These are phyloP conservation scores for Hapsidospora chrysogenum DNA, from an alignment of 495 filamentous ascomycete species.

Conservation along the genomic window DNA sequence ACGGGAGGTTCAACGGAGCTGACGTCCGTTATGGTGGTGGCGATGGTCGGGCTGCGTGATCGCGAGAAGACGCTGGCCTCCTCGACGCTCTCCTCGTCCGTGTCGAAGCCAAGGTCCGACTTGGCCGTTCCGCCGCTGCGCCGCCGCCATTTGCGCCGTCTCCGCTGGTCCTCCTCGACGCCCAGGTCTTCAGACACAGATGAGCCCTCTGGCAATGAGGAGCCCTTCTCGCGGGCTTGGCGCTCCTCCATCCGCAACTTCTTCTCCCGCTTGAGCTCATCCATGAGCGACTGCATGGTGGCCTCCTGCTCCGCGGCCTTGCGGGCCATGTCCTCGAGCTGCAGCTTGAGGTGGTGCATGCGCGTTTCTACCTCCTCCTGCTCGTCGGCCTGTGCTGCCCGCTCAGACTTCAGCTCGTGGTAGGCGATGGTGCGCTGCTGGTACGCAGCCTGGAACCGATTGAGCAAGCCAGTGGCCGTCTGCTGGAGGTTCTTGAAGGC, in stretches of 20 bases:
- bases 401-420: slow-evolving; percentile 42
- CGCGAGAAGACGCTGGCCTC: slow-evolving; percentile 49
- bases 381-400: slow-evolving; percentile 51
- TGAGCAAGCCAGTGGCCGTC: slow-evolving; percentile 49
- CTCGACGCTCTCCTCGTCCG: slow-evolving; percentile 36
- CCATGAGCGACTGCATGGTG: slow-evolving; percentile 43
- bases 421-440: slow-evolving; percentile 41
- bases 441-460: slow-evolving; percentile 55
- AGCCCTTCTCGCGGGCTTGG: slow-evolving; percentile 16
- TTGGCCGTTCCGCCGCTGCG: slow-evolving; percentile 31
- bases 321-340: slow-evolving; percentile 63
- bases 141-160: slow-evolving; percentile 27
- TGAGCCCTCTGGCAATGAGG: slow-evolving; percentile 7
- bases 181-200: slow-evolving; percentile 32
- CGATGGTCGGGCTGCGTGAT: slow-evolving; percentile 35
- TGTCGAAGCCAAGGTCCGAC: slow-evolving; percentile 24
- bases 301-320: slow-evolving; percentile 47
- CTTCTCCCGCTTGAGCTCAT: slow-evolving; percentile 46
- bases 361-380: slow-evolving; percentile 58
- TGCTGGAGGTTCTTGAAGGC: slow-evolving; percentile 53
- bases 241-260: slow-evolving; percentile 35
- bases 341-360: slow-evolving; percentile 45
- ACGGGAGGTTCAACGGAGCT: slow-evolving; percentile 7
- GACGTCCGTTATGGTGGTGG: slow-evolving; percentile 13
- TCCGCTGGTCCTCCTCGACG: slow-evolving; percentile 30